These are phyloP conservation scores for Curvularia eragrostidis DNA, from an alignment of 2,329 filamentous ascomycete genomes.

Conservation along the genomic window DNA sequence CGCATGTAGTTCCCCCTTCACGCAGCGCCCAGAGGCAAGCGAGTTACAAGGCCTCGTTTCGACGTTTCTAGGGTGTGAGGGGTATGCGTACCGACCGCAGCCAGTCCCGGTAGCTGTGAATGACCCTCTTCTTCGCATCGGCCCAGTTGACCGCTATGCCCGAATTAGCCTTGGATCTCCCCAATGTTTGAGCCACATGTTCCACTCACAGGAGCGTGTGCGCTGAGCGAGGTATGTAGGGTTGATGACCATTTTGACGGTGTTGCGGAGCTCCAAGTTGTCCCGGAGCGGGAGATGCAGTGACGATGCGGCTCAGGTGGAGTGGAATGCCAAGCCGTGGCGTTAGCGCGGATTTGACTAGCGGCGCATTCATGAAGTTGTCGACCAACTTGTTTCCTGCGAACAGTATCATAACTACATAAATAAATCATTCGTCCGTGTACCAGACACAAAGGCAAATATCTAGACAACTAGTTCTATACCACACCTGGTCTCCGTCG, in stretches of 20 bases:
- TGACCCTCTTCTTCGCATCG: constrained; percentile 86
- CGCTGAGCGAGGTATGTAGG: constrained; percentile 82
- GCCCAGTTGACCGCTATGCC: constrained; percentile 80
- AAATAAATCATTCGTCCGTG: neutral
- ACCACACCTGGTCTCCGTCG: neutral
- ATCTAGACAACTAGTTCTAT: neutral
- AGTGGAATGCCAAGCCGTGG: constrained; percentile 36
- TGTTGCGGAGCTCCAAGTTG: constrained; percentile 35
- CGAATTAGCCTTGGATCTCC: constrained; percentile 24
- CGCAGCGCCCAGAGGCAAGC: neutral
- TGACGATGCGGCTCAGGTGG: constrained; percentile 45
- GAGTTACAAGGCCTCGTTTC: neutral
- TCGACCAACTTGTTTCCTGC: constrained; percentile 12
- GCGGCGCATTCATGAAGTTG: constrained; percentile 27
- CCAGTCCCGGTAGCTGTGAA: constrained; percentile 94
- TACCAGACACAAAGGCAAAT: neutral
- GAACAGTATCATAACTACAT: neutral
- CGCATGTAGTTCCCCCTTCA: neutral
- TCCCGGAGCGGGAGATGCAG: constrained; percentile 29
- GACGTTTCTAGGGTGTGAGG: too few relatives aligned
- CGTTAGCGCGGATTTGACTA: constrained; percentile 34
- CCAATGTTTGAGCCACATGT: constrained; percentile 23
- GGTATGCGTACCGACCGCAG: constrained; percentile 81
- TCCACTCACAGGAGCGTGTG: constrained; percentile 59
- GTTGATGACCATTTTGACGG: constrained; percentile 75